A percentile compares a stretch with the other conserved stretches of the same genome.
phyloP scores from a whole-genome alignment of 176 grass and related monocot species.

The Oryza officinalis region DNA sequence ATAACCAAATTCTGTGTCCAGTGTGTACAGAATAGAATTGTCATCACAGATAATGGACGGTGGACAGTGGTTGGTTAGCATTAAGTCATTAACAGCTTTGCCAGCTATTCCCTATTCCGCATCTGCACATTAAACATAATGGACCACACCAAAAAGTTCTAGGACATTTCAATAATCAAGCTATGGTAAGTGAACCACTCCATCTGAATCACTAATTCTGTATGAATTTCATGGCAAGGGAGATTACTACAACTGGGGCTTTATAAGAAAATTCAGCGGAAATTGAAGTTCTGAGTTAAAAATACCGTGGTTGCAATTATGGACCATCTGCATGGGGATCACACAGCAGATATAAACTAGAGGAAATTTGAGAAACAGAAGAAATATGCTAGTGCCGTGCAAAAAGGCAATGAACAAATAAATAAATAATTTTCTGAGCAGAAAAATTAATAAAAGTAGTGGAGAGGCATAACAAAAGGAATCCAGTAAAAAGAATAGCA shows the following conservation, averaged over 20 bases:
- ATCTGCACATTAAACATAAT: neutral
- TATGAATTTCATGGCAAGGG: neutral
- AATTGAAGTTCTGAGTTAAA: neutral
- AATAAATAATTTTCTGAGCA: no score
- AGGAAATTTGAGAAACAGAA: neutral
- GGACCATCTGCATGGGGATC: neutral
- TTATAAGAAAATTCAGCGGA: neutral
- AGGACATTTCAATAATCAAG: neutral
- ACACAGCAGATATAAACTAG: neutral
- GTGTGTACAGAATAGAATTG: neutral
- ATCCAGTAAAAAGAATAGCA: slow-evolving; percentile 6
- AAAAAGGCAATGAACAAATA: neutral
- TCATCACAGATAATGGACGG: slow-evolving; percentile 19
- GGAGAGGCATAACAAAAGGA: neutral
- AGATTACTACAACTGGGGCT: neutral
- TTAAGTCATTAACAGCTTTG: slow-evolving; percentile 11
- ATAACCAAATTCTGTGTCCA: neutral
- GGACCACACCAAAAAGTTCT: neutral
- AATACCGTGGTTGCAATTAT: neutral
- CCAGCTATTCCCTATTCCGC: slow-evolving; percentile 16
- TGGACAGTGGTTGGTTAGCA: slow-evolving; percentile 31
- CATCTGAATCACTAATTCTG: neutral
- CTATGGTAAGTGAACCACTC: neutral
- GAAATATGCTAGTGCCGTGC: neutral
- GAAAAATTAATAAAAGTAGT: neutral